A percentile compares a stretch with the other conserved stretches of the same genome.
These are phyloP conservation scores for Vitis riparia DNA, from an alignment of 164 flowering plant genomes.

Conservation along the genomic window DNA sequence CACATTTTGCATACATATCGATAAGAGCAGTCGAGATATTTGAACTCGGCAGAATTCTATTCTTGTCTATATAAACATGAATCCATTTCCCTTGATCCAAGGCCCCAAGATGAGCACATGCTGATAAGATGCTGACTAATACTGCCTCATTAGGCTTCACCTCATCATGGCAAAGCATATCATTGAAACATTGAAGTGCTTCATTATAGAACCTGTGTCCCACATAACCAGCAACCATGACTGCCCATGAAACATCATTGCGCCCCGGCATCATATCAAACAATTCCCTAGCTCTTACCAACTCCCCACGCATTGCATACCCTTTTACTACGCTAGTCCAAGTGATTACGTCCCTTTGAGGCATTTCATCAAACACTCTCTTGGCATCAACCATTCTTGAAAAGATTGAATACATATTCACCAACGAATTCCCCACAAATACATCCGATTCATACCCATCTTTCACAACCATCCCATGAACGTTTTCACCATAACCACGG, in stretches of 20 bases:
- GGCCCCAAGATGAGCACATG: conserved; percentile 8
- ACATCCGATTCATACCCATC: too few relatives aligned
- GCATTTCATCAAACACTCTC: conserved; percentile 12
- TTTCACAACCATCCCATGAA: too few relatives aligned
- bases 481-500: too few relatives aligned
- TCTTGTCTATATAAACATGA: conserved; percentile 8
- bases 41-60: neutral
- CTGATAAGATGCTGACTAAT: conserved; percentile 7
- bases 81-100: conserved; percentile 13
- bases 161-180: conserved; percentile 5
- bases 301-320: conserved; percentile 1
- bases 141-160: conserved; percentile 6
- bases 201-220: neutral
- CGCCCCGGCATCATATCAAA: conserved; percentile 3
- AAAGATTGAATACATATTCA: too few relatives aligned
- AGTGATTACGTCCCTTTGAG: conserved; percentile 4
- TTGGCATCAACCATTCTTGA: neutral
- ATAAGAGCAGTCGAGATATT: conserved; percentile 9
- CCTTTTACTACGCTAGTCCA: conserved; percentile 4
- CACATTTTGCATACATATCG: conserved; percentile 16
- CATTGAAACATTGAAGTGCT: conserved; percentile 5
- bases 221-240: conserved; percentile 6
- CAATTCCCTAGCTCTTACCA: neutral
- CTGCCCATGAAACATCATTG: conserved; percentile 9
- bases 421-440: too few relatives aligned